A percentile compares a stretch with the other conserved stretches of the same genome.
phyloP scores from a whole-genome alignment of 768 basidiomycete species.

The Tulasnella sp. region DNA sequence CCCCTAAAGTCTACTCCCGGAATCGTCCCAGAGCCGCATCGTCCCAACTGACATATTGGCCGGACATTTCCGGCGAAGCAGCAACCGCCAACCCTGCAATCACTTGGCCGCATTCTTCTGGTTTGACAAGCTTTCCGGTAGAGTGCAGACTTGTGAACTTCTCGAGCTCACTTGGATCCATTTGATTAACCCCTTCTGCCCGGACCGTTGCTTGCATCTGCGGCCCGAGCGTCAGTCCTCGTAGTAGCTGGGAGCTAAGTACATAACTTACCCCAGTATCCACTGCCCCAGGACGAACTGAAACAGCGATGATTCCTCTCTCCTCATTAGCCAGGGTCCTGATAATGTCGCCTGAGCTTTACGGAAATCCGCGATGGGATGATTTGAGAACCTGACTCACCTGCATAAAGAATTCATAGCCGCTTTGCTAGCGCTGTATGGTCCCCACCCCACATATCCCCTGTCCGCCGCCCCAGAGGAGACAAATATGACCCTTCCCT shows the following conservation, averaged over 20 bases:
- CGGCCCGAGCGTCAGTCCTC: conserved; percentile 16
- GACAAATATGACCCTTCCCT: conserved; percentile 75
- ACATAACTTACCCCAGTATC: conserved; percentile 68
- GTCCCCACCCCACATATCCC: conserved; percentile 70
- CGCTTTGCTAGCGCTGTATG: conserved; percentile 84
- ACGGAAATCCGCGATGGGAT: conserved; percentile 32
- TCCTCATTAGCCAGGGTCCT: conserved; percentile 89
- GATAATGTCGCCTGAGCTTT: neutral
- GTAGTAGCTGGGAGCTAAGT: neutral
- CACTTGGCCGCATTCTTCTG: conserved; percentile 75
- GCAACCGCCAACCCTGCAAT: conserved; percentile 73
- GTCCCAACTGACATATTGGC: conserved; percentile 83
- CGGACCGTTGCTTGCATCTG: conserved; percentile 75
- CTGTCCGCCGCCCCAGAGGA: conserved; percentile 84
- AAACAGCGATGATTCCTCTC: conserved; percentile 68
- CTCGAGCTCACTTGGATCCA: conserved; percentile 60
- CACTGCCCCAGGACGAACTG: conserved; percentile 86
- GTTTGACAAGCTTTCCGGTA: conserved; percentile 72
- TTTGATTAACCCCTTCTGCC: conserved; percentile 52
- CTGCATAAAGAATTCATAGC: conserved; percentile 86
- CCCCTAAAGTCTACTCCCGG: neutral
- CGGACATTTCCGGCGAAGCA: conserved; percentile 66
- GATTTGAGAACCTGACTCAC: conserved; percentile 44
- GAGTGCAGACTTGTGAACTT: conserved; percentile 61
- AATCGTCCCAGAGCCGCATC: conserved; percentile 48